Conservation (phyloP, 2,329 filamentous ascomycete species). For the Stachybotrys chlorohalonatus region DNA sequence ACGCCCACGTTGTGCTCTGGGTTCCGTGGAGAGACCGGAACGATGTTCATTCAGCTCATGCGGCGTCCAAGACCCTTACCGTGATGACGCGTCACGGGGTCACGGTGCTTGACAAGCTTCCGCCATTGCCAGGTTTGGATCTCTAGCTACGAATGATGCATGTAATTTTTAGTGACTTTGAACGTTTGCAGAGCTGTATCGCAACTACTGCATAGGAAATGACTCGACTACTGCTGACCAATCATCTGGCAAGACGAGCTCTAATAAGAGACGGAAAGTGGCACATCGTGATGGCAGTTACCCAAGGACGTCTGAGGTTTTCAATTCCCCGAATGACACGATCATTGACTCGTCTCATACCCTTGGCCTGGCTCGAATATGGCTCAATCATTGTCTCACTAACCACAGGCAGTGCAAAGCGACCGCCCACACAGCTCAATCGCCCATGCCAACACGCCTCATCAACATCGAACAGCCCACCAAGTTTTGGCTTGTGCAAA, state of each 20-base stretch:
- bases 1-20: not conserved
- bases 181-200: not conserved
- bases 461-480: slow-evolving; percentile 2
- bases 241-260: not conserved
- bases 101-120: not conserved
- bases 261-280: not conserved
- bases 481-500: slow-evolving; percentile 2
- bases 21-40: not conserved
- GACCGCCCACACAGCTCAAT: not conserved
- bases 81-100: not conserved
- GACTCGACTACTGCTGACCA: not conserved
- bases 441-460: not conserved
- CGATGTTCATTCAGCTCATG: not conserved
- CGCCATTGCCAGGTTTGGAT: not conserved
- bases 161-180: not conserved
- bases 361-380: not conserved
- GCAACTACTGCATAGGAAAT: not conserved
- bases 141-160: not conserved
- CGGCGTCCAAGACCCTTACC: not conserved
- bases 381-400: not conserved
- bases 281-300: not conserved
- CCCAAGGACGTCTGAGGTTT: not conserved
- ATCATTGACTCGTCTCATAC: not conserved
- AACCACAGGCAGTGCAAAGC: not conserved
- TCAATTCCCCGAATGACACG: not conserved